Evolutionary conservation across 2,329 filamentous ascomycete genomes (phyloP).

Genomic region (Alternaria tenuissima): DNA sequence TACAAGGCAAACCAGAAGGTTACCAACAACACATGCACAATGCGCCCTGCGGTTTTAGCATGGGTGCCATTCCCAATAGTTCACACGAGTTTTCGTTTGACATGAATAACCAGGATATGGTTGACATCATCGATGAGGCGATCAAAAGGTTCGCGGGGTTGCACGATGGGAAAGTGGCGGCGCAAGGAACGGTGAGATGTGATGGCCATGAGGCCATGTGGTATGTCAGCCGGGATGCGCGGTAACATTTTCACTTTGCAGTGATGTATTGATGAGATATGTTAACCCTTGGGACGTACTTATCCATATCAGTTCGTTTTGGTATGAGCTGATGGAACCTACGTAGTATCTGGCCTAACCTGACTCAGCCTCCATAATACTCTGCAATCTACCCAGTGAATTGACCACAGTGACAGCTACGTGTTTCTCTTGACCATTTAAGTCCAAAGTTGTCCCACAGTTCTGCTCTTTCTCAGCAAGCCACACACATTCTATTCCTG

Average conservation of each 20-base stretch:
- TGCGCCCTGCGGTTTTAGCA: constrained; percentile 26
- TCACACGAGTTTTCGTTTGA: constrained; percentile 24
- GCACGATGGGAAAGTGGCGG: constrained; percentile 28
- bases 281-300: neutral
- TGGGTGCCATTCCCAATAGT: constrained; percentile 22
- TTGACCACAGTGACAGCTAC: neutral
- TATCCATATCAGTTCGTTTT: neutral
- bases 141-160: constrained; percentile 24
- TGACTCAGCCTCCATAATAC: neutral
- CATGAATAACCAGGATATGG: constrained; percentile 37
- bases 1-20: constrained; percentile 20
- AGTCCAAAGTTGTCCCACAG: neutral
- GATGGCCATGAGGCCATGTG: constrained; percentile 24
- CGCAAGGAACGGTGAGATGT: constrained; percentile 29
- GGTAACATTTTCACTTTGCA: neutral
- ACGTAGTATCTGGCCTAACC: neutral
- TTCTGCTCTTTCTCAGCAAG: neutral
- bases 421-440: neutral
- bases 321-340: neutral
- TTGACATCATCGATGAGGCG: constrained; percentile 33
- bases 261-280: neutral
- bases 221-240: constrained; percentile 20
- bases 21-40: constrained; percentile 25
- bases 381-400: neutral
- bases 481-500: neutral